A percentile compares a stretch with the other conserved stretches of the same genome.
Conservation (phyloP, 1,284 basidiomycete species). For the Veloporphyrellus conicus region DNA sequence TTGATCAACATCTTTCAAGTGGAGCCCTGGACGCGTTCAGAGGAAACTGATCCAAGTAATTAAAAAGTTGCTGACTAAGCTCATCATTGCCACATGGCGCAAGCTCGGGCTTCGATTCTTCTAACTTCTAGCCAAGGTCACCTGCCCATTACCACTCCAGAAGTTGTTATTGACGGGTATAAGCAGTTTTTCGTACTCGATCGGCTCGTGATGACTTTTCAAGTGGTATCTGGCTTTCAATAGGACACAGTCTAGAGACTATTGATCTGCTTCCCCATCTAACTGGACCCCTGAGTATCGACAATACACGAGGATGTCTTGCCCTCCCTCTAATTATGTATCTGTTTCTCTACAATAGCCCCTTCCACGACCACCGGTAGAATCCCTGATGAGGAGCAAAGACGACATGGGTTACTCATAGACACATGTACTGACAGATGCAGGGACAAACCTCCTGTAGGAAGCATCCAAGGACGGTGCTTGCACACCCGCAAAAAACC, state of each 20-base stretch:
- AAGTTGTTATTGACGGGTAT: no score
- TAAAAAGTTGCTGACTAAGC: conserved; percentile 19
- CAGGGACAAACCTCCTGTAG: conserved; percentile 55
- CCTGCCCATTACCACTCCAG: no score
- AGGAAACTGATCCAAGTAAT: neutral
- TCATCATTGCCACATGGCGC: neutral
- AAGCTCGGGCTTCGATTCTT: no score
- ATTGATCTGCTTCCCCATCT: no score
- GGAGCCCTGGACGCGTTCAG: neutral
- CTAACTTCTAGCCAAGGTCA: no score
- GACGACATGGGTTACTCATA: neutral
- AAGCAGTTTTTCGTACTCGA: no score
- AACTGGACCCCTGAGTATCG: no score
- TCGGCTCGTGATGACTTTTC: no score
- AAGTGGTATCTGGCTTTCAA: no score
- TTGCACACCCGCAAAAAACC: conserved; percentile 47
- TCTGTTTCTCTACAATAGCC: neutral
- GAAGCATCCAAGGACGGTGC: conserved; percentile 43
- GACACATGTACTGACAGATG: neutral
- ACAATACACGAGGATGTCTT: no score
- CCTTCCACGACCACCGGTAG: conserved; percentile 27
- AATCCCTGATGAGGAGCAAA: conserved; percentile 15
- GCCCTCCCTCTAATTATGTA: no score
- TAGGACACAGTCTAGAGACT: no score
- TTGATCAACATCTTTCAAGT: conserved; percentile 26